Evolutionary conservation across 257 asterid genomes (phyloP).

Genomic region (Nicotiana noctiflora): DNA sequence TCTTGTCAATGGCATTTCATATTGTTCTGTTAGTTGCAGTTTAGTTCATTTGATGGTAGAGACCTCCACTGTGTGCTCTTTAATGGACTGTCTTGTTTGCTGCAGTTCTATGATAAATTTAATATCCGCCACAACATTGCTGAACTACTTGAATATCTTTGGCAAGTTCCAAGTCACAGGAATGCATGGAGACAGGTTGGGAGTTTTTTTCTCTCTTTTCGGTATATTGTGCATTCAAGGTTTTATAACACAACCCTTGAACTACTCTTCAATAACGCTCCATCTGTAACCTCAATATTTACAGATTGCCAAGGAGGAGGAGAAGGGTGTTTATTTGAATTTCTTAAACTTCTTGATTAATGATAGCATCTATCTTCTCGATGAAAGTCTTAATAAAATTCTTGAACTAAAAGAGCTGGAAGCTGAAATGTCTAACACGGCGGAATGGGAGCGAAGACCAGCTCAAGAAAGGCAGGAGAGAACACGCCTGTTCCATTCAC

Average conservation of each 20-base stretch:
- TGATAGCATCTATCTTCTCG: constrained; percentile 90
- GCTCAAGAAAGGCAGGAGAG: constrained; percentile 97
- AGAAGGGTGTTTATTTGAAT: constrained; percentile 91
- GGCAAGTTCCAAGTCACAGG: constrained; percentile 99
- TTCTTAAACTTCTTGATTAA: constrained; percentile 85
- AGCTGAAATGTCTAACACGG: constrained; percentile 93
- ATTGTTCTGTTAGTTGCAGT: neutral
- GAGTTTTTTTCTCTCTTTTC: neutral
- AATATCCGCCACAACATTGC: constrained; percentile 98
- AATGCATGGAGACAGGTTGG: constrained; percentile 94
- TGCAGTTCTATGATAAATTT: constrained; percentile 97
- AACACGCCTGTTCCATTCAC: constrained; percentile 89
- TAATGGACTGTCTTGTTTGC: neutral
- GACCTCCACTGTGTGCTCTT: neutral
- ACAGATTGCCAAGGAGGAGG: constrained; percentile 96
- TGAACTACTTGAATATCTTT: constrained; percentile 89
- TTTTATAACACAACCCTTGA: neutral
- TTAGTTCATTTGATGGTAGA: neutral
- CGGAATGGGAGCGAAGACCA: constrained; percentile 89
- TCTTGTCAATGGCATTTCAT: neutral
- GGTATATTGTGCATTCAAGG: neutral
- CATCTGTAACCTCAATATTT: constrained; percentile 7
- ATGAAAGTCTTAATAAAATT: constrained; percentile 96
- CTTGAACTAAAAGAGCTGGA: constrained; percentile 91
- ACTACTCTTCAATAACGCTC: constrained; percentile 1